A percentile compares a stretch with the other conserved stretches of the same genome.
These are phyloP conservation scores for Lactarius pseudohatsudake DNA, from an alignment of 768 basidiomycete species.

Conservation along the genomic window DNA sequence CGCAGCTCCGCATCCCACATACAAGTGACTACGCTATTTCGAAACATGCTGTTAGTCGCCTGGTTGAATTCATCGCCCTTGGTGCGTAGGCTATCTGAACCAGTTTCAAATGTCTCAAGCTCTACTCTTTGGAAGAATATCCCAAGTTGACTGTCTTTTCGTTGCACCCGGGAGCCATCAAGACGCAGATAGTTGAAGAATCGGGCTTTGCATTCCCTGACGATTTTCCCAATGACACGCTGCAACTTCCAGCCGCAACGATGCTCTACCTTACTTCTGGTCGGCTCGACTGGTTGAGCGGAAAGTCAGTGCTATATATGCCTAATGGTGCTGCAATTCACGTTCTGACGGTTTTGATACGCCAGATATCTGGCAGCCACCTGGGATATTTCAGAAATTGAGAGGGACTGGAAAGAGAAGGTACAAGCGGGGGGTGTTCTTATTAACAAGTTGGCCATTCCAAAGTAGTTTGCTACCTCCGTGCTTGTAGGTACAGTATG, in stretches of 20 bases:
- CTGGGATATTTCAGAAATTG: too few species aligned
- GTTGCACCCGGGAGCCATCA: conserved; percentile 16
- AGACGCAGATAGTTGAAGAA: background rate
- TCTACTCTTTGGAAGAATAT: conserved; percentile 6
- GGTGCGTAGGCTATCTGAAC: too few species aligned
- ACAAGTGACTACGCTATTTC: too few species aligned
- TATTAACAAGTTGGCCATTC: too few species aligned
- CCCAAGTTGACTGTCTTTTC: conserved; percentile 18
- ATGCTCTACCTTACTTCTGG: conserved; percentile 21
- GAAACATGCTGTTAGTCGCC: too few species aligned
- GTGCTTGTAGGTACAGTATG: too few species aligned
- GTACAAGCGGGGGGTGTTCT: too few species aligned
- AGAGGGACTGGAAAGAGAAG: too few species aligned
- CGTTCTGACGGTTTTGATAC: background rate
- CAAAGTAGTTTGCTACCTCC: too few species aligned
- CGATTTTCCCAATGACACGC: conserved; percentile 19
- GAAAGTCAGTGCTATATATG: background rate
- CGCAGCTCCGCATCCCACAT: too few species aligned
- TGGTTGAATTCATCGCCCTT: too few species aligned
- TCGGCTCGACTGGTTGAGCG: conserved; percentile 31
- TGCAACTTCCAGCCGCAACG: conserved; percentile 31
- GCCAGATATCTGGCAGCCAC: background rate
- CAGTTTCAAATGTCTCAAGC: background rate
- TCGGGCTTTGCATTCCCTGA: background rate
- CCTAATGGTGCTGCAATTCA: background rate